Percentiles rank a stretch among this genome's conserved stretches.
These are phyloP conservation scores for Incumbomyces delicatus DNA, from an alignment of 2,329 filamentous ascomycete species.

Conservation along the genomic window DNA sequence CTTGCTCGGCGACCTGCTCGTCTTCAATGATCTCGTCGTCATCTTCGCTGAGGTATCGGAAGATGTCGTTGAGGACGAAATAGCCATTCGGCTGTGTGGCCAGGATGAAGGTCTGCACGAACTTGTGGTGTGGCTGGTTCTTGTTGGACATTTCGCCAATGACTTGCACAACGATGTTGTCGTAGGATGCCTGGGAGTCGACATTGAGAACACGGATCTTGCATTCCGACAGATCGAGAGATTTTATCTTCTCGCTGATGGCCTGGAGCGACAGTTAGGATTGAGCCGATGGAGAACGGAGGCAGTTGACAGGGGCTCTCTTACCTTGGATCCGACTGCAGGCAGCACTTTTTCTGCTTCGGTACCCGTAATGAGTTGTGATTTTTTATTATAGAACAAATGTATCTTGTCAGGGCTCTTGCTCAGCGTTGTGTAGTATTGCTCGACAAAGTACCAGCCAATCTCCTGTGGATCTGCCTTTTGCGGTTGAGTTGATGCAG, in stretches of 20 bases:
- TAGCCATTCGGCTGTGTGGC: conserved; percentile 94
- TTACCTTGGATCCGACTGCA: conserved; percentile 76
- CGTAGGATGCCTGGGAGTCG: conserved; percentile 83
- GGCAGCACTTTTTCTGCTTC: conserved; percentile 85
- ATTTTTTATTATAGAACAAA: conserved; percentile 93
- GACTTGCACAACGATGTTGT: conserved; percentile 94
- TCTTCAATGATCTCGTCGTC: conserved; percentile 48
- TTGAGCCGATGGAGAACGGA: not conserved
- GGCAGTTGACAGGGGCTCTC: conserved; percentile 25
- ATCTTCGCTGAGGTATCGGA: conserved; percentile 83
- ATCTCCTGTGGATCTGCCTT: conserved; percentile 62
- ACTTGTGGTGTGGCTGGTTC: conserved; percentile 81
- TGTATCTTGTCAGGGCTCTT: conserved; percentile 87
- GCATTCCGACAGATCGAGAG: conserved; percentile 89
- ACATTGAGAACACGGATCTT: conserved; percentile 98
- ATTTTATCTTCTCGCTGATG: conserved; percentile 89
- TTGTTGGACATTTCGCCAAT: conserved; percentile 98
- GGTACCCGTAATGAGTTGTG: conserved; percentile 84
- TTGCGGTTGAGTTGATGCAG: conserved; percentile 24
- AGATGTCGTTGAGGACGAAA: conserved; percentile 97
- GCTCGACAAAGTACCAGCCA: conserved; percentile 98
- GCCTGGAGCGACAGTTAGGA: conserved; percentile 42
- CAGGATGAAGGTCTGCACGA: conserved; percentile 94
- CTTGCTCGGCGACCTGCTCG: conserved; percentile 25
- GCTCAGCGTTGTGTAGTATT: conserved; percentile 97